Conservation (phyloP, 31 red algal genomes). For the Odonthalia washingtoniensis region DNA sequence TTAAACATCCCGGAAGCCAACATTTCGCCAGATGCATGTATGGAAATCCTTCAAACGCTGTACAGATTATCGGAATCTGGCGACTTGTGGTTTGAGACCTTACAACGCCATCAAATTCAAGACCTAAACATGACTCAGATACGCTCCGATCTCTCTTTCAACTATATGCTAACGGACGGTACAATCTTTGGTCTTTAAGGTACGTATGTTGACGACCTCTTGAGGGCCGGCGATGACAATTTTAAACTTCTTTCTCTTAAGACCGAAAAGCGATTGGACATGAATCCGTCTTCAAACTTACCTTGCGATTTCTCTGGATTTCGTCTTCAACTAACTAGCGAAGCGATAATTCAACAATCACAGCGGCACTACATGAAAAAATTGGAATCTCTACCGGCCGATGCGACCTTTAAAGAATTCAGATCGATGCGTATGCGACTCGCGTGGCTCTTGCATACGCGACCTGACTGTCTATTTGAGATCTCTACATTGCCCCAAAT, state of each 20-base stretch:
- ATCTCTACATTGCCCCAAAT: slow-evolving; percentile 37
- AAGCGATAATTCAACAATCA: slow-evolving; percentile 17
- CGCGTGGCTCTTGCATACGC: too few species aligned
- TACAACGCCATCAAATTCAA: slow-evolving; percentile 24
- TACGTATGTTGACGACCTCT: slow-evolving; percentile 42
- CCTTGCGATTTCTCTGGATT: slow-evolving; percentile 38
- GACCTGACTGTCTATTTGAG: slow-evolving; percentile 34
- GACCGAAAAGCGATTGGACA: background rate
- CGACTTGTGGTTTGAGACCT: too few species aligned
- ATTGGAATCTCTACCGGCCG: too few species aligned
- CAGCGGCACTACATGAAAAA: too few species aligned
- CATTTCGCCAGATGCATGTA: too few species aligned
- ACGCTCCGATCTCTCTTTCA: slow-evolving; percentile 50
- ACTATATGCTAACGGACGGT: background rate
- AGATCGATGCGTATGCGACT: too few species aligned
- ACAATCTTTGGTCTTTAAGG: slow-evolving; percentile 13
- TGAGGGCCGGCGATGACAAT: background rate
- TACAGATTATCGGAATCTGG: too few species aligned
- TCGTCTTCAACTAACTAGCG: background rate
- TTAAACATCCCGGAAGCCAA: too few species aligned
- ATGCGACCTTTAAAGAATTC: too few species aligned
- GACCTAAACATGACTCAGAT: slow-evolving; percentile 26
- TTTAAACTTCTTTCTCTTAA: background rate
- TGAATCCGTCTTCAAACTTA: background rate
- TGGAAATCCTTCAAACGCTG: too few species aligned